phyloP scores from a whole-genome alignment of 2,329 filamentous ascomycete genomes.

The Drechslerella coelobrocha region DNA sequence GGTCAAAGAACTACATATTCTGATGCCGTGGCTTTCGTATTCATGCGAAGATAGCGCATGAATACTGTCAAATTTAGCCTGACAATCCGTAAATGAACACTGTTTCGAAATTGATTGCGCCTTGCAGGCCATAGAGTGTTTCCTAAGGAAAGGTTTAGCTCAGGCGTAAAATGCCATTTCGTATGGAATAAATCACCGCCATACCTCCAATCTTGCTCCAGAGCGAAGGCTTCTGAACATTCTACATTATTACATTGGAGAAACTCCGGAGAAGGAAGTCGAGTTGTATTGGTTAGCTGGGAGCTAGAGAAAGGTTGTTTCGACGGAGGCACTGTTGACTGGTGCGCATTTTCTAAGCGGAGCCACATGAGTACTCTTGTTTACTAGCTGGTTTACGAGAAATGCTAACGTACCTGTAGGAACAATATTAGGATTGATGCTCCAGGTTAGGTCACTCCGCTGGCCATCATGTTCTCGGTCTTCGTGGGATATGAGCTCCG shows the following conservation, averaged over 20 bases:
- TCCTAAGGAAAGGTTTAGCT: conserved; percentile 16
- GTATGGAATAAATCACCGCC: not conserved
- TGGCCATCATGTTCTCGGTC: conserved; percentile 42
- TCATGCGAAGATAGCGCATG: conserved; percentile 42
- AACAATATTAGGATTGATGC: conserved; percentile 17
- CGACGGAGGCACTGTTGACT: not conserved
- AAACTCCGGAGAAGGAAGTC: conserved; percentile 37
- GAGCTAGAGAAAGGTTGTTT: conserved; percentile 11
- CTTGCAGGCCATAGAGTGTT: conserved; percentile 42
- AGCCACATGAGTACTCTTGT: not conserved
- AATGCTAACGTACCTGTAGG: conserved; percentile 16
- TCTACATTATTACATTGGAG: conserved; percentile 46
- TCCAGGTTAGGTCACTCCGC: conserved; percentile 19
- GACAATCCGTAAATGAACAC: conserved; percentile 48
- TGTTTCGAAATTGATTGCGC: conserved; percentile 24
- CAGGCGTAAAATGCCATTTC: not conserved
- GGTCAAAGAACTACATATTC: conserved; percentile 48
- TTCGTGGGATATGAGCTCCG: conserved; percentile 37
- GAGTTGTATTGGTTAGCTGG: conserved; percentile 1
- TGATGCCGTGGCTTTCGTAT: conserved; percentile 46
- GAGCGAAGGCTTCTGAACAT: conserved; percentile 36
- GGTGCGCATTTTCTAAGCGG: not conserved
- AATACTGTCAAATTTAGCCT: conserved; percentile 38
- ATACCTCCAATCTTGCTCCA: conserved; percentile 49
- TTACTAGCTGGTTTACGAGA: not conserved